These are phyloP conservation scores for Lactarius deliciosus DNA, from an alignment of 768 basidiomycete species.

Conservation along the genomic window DNA sequence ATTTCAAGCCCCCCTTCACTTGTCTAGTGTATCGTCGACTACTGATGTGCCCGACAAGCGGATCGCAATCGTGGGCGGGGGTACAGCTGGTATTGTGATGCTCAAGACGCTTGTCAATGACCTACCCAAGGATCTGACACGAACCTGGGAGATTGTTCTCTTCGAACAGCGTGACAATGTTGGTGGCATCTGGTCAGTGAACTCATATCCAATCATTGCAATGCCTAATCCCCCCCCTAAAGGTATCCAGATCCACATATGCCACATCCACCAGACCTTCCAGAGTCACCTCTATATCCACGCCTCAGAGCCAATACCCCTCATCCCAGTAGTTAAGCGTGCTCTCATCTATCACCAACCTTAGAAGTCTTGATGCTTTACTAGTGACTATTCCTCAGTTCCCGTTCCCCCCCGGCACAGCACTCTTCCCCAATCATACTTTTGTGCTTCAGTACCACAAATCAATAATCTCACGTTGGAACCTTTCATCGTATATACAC, in stretches of 20 bases:
- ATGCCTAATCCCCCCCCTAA: no score
- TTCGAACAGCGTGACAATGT: conserved; percentile 50
- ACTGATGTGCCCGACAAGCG: no score
- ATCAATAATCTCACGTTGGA: conserved; percentile 41
- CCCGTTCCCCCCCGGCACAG: conserved; percentile 51
- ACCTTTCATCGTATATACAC: conserved; percentile 42
- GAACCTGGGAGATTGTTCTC: conserved; percentile 48
- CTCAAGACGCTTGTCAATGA: conserved; percentile 49
- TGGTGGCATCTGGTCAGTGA: no score
- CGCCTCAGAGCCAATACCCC: conserved; percentile 57
- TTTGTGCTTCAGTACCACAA: conserved; percentile 49
- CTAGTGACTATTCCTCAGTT: conserved; percentile 53
- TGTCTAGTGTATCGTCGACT: no score
- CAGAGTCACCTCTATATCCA: conserved; percentile 57
- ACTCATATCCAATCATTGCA: no score
- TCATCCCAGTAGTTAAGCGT: conserved; percentile 43
- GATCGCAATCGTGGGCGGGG: no score
- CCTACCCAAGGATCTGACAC: conserved; percentile 43
- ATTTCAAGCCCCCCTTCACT: no score
- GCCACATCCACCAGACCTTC: no score
- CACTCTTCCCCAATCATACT: conserved; percentile 51
- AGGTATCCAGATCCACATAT: no score
- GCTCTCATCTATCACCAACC: neutral
- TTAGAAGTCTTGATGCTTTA: conserved; percentile 31
- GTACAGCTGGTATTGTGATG: conserved; percentile 53